Evolutionary conservation across 1,284 basidiomycete genomes (phyloP).

Genomic region (Boletus mariae): DNA sequence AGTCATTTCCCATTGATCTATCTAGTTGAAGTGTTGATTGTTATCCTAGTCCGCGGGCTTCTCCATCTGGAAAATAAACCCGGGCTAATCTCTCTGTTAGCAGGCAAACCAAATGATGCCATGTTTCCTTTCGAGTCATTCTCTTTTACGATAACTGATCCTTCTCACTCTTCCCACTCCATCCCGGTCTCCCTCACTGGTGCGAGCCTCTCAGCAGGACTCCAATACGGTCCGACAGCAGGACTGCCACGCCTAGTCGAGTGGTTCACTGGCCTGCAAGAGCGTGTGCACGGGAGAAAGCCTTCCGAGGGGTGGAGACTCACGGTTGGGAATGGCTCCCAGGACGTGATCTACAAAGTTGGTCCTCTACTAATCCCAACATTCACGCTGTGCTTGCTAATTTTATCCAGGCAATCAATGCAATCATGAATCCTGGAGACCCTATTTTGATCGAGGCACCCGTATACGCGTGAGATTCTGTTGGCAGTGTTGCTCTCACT

Average conservation of each 20-base stretch:
- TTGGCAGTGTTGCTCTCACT: conserved; percentile 9
- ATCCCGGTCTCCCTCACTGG: conserved; percentile 52
- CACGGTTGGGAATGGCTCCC: conserved; percentile 79
- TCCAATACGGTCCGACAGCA: conserved; percentile 79
- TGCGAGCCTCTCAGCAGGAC: conserved; percentile 54
- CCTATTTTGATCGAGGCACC: conserved; percentile 83
- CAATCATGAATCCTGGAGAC: conserved; percentile 79
- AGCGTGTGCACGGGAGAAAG: conserved; percentile 56
- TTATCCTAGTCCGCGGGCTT: conserved; percentile 51
- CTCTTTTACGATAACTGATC: conserved; percentile 53
- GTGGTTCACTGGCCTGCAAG: conserved; percentile 70
- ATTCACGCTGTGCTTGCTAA: conserved; percentile 8
- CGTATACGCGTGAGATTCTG: conserved; percentile 67
- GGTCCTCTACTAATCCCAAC: conserved; percentile 3
- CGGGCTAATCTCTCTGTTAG: conserved; percentile 83
- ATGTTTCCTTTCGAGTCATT: conserved; percentile 88
- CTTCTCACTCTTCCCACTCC: conserved; percentile 40
- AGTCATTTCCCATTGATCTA: conserved; percentile 20
- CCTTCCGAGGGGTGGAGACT: conserved; percentile 68
- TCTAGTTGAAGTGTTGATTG: conserved; percentile 5
- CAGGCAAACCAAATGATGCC: conserved; percentile 82
- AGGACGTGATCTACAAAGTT: conserved; percentile 87
- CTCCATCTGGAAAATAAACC: conserved; percentile 76
- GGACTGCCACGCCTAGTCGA: conserved; percentile 63
- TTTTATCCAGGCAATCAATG: conserved; percentile 44